phyloP scores from a whole-genome alignment of 805 yeast species.

The Saccharomyces kudriavzevii region DNA sequence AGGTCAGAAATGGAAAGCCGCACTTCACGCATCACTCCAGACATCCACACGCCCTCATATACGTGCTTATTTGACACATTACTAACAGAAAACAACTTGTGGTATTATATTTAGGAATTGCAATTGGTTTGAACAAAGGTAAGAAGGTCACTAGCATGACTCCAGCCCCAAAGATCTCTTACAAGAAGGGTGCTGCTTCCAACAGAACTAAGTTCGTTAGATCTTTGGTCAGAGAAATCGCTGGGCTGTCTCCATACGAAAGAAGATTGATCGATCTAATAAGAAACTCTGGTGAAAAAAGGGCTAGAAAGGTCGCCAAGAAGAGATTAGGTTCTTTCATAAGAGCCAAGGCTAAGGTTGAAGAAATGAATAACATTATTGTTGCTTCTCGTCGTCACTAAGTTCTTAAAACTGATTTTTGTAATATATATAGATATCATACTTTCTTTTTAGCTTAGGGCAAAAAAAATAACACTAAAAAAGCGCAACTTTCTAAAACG shows the following conservation, averaged over 20 bases:
- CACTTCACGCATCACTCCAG: background rate
- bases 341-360: slow-evolving; percentile 99
- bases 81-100: slow-evolving; percentile 27
- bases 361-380: slow-evolving; percentile 93
- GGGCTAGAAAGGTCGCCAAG: slow-evolving; percentile 99
- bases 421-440: background rate
- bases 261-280: slow-evolving; percentile 98
- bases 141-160: slow-evolving; percentile 85
- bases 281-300: slow-evolving; percentile 99
- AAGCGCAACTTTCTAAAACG: background rate
- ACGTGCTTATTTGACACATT: slow-evolving; percentile 3
- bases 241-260: slow-evolving; percentile 99
- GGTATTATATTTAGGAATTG: slow-evolving; percentile 53
- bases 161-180: slow-evolving; percentile 80
- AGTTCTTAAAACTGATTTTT: slow-evolving; percentile 11
- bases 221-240: slow-evolving; percentile 89
- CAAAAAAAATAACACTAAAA: background rate
- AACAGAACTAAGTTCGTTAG: slow-evolving; percentile 96
- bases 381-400: slow-evolving; percentile 95
- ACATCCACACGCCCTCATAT: background rate
- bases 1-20: background rate
- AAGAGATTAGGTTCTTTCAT: slow-evolving; percentile 99
- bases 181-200: slow-evolving; percentile 94
- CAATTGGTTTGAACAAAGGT: slow-evolving; percentile 99
- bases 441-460: background rate